Conservation (phyloP, 768 basidiomycete species). For the Tricholoma bakamatsutake region DNA sequence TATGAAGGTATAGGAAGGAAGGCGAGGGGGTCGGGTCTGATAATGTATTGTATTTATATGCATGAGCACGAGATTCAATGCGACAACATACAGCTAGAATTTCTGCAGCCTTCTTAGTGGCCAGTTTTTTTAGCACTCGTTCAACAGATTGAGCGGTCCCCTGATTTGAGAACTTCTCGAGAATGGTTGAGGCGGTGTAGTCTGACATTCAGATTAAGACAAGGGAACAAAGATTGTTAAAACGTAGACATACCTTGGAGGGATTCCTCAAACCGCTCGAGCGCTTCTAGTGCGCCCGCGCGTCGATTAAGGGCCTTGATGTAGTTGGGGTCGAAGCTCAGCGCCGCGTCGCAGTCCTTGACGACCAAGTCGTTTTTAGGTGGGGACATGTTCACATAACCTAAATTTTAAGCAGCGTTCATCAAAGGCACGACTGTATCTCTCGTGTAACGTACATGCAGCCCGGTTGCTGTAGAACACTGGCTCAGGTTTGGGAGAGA, state of each 20-base stretch:
- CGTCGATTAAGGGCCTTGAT: constrained; percentile 90
- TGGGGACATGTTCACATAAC: constrained; percentile 88
- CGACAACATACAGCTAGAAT: constrained; percentile 53
- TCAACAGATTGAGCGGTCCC: constrained; percentile 77
- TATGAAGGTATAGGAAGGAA: constrained; percentile 90
- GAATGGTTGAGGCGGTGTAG: constrained; percentile 93
- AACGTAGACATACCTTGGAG: constrained; percentile 55
- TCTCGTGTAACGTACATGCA: constrained; percentile 58
- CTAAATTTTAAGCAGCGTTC: constrained; percentile 28
- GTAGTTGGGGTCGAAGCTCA: constrained; percentile 78
- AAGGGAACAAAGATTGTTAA: background rate
- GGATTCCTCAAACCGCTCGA: constrained; percentile 70
- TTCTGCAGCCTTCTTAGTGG: constrained; percentile 65
- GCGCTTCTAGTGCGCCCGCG: constrained; percentile 75
- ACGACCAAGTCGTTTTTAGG: constrained; percentile 81
- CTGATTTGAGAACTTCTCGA: constrained; percentile 89
- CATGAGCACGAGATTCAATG: background rate
- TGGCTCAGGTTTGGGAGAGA: constrained; percentile 76
- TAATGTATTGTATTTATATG: background rate
- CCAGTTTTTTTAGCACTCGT: constrained; percentile 82
- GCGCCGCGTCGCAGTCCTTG: constrained; percentile 83
- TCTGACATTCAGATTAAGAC: constrained; percentile 39
- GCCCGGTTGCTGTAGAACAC: constrained; percentile 97
- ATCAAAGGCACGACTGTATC: background rate
- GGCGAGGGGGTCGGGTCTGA: constrained; percentile 70